Base-by-base conservation (phyloP, 768 basidiomycete species). In the Russula olivacea region DNA sequence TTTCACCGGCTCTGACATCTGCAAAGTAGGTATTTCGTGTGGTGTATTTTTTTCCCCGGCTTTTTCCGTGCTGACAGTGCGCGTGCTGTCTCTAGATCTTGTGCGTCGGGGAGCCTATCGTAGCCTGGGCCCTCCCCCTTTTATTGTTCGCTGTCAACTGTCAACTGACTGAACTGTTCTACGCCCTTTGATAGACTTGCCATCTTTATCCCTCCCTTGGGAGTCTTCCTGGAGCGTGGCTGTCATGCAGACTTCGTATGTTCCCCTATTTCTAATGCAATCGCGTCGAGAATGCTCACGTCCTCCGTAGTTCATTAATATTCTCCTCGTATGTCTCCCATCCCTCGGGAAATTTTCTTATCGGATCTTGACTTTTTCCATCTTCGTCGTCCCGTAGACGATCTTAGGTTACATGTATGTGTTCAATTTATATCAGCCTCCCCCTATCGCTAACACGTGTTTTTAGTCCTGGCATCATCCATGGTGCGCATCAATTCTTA, bases 151-250 rank as follows among this genome's bases (percentile, higher is more conserved):
- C 25, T 25, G 28, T 4, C 4, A 59, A 57, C 4, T 2, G 28
- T 28, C 28, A n/a, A n/a, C n/a, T n/a, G n/a, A n/a, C n/a, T n/a
- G n/a, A n/a, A n/a, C 25, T 30, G 51, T 15, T 49, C 32, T 9
- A 19, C 19, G 50, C 53, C 4, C 7, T n/a, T 47, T 40, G 38
- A 40, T 67, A 88, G 84, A 63, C 69, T 84, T 59, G 89, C 89
- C 63, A 79, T 92, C 74, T 68, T 91, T 72, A 69, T 92, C 15
- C 91, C 92, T 11, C 93, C 93, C 62, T 71, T 96, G 2, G 92
- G 87, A 60, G 93, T 96, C 28, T 93, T 93, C 77, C 76, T 95
- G 28, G 92, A 95, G 77, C 81, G 90, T 58, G 93, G 93, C 28
- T 94, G 91, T 72, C 76, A 78, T 40, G 83, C 81, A 23, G 91